These are phyloP conservation scores for Lodderomyces pseudojiufengensis DNA, from an alignment of 1,139 yeast genomes.

Conservation along the genomic window DNA sequence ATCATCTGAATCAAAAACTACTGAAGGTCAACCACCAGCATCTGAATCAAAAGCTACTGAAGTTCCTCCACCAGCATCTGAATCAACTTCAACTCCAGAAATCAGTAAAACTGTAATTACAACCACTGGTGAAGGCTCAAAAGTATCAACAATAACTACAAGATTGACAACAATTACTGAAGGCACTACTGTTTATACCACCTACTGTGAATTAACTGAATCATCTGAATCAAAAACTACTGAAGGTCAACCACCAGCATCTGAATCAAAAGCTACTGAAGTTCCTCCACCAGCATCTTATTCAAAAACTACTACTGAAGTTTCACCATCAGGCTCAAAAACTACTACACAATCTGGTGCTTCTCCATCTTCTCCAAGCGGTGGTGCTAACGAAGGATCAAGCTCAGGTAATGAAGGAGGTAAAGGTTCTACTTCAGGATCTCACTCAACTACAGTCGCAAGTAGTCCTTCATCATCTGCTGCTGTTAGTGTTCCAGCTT, in stretches of 20 bases:
- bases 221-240: no score
- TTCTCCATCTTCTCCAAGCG: constrained; percentile 3
- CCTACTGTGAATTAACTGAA: not conserved
- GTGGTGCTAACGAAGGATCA: constrained; percentile 16
- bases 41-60: not conserved
- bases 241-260: no score
- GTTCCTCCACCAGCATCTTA: no score
- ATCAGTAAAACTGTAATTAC: not conserved
- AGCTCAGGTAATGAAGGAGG: constrained; percentile 14
- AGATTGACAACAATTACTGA: constrained; percentile 5
- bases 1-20: no score
- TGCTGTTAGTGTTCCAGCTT: constrained; percentile 11
- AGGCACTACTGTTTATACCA: not conserved
- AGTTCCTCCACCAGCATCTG: not conserved
- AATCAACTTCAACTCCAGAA: not conserved
- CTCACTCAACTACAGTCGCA: constrained; percentile 22
- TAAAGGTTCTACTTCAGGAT: constrained; percentile 13
- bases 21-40: no score
- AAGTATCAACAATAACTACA: not conserved
- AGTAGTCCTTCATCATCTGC: constrained; percentile 12
- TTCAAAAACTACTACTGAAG: constrained; percentile 1
- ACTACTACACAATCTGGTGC: not conserved
- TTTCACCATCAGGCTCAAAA: constrained; percentile 1
- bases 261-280: no score
- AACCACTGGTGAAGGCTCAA: no score